These are phyloP conservation scores for Trichosporon sp. DNA, from an alignment of 1,284 basidiomycete species.

Conservation along the genomic window DNA sequence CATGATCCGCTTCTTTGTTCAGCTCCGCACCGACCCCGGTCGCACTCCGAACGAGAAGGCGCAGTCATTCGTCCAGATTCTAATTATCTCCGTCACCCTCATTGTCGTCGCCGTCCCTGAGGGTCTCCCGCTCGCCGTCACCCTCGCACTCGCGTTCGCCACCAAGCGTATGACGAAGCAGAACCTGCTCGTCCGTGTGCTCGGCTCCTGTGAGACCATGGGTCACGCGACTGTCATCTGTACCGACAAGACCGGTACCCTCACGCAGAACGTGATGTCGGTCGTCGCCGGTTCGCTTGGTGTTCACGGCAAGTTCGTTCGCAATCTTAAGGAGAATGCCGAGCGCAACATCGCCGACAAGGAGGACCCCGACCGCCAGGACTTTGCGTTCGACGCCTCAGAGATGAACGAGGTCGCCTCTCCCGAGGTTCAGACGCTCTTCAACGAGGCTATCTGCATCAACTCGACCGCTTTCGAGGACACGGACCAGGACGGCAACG, in stretches of 20 bases:
- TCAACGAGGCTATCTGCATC: constrained; percentile 83
- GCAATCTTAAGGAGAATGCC: constrained; percentile 67
- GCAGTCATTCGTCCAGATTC: constrained; percentile 56
- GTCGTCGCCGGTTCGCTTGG: constrained; percentile 94
- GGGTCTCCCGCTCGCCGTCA: constrained; percentile 93
- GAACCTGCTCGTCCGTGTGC: constrained; percentile 88
- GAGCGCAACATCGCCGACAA: constrained; percentile 68
- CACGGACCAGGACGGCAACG: constrained; percentile 60
- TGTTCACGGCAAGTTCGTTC: constrained; percentile 88
- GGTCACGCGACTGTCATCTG: constrained; percentile 94
- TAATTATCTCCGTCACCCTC: constrained; percentile 67
- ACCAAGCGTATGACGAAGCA: constrained; percentile 95
- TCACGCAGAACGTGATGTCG: constrained; percentile 91
- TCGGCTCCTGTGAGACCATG: constrained; percentile 98
- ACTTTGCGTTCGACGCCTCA: constrained; percentile 79
- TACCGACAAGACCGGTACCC: constrained; percentile 85
- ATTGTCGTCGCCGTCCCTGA: constrained; percentile 97
- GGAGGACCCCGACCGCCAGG: constrained; percentile 48
- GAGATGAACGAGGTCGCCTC: constrained; percentile 64
- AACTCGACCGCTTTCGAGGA: constrained; percentile 97
- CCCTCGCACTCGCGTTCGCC: constrained; percentile 91
- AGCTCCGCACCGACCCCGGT: constrained; percentile 62
- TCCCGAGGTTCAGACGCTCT: constrained; percentile 60
- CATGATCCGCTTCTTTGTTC: constrained; percentile 92
- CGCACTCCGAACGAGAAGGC: constrained; percentile 74